These are phyloP conservation scores for Warburgia ugandensis DNA, from an alignment of 164 flowering plant genomes.

Conservation along the genomic window DNA sequence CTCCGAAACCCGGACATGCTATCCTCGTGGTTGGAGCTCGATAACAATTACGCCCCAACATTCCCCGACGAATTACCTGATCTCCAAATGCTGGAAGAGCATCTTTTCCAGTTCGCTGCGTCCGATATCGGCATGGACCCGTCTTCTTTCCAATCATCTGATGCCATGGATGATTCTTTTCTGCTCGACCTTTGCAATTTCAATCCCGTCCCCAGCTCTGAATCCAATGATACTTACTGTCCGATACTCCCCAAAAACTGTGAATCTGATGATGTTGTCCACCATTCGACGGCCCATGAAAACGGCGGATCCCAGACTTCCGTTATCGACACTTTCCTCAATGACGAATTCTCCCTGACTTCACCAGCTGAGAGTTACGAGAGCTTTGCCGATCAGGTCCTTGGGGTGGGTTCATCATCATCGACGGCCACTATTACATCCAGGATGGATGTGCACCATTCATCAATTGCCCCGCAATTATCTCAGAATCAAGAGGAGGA, in stretches of 20 bases:
- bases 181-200: constrained; percentile 1
- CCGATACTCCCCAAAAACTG: background rate
- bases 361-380: constrained; percentile 2
- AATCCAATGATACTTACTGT: background rate
- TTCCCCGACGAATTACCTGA: constrained; percentile 1
- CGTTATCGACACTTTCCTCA: too few species aligned
- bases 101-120: background rate
- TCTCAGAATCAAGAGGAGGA: background rate
- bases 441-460: background rate
- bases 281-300: too few species aligned
- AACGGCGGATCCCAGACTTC: too few species aligned
- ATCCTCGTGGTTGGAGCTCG: constrained; percentile 8
- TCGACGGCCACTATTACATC: background rate
- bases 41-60: background rate
- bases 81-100: constrained; percentile 5
- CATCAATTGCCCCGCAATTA: background rate
- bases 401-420: background rate
- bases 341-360: background rate
- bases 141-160: background rate
- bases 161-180: background rate
- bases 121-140: constrained; percentile 1
- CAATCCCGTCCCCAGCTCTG: background rate
- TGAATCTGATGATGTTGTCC: too few species aligned
- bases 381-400: background rate
- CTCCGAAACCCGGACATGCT: background rate